Conservation (phyloP, 2,329 filamentous ascomycete genomes). For the Periconia macrospinosa region DNA sequence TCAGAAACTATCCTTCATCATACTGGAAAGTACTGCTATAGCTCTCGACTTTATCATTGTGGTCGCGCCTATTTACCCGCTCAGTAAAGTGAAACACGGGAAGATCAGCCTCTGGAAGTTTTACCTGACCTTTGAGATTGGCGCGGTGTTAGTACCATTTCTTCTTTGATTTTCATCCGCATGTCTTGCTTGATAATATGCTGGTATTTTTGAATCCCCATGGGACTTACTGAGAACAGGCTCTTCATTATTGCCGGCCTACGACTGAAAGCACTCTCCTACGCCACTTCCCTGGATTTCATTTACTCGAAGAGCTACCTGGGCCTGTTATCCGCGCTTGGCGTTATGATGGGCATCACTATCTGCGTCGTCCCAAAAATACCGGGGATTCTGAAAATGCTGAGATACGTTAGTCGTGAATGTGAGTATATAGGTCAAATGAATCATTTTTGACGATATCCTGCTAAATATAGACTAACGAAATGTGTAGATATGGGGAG, state of each 20-base stretch:
- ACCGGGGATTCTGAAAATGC: no score
- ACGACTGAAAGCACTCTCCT: neutral
- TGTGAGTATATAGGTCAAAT: no score
- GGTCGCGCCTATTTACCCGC: neutral
- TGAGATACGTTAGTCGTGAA: no score
- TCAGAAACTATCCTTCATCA: conserved; percentile 1
- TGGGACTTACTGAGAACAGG: neutral
- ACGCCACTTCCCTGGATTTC: conserved; percentile 3
- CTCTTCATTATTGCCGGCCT: neutral
- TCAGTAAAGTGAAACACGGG: no score
- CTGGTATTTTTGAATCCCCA: no score
- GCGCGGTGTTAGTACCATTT: neutral
- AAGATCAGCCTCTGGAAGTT: no score
- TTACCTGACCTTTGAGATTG: neutral
- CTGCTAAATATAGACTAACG: no score
- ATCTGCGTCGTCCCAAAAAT: neutral
- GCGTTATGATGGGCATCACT: neutral
- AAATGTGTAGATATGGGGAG: no score
- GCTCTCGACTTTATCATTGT: neutral
- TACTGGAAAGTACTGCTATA: neutral
- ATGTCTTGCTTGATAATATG: no score
- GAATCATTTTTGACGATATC: no score
- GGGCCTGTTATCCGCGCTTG: neutral
- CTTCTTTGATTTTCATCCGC: neutral
- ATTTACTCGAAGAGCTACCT: conserved; percentile 5